Conservation (phyloP, 2,329 filamentous ascomycete genomes). For the Drechslerella coelobrocha region DNA sequence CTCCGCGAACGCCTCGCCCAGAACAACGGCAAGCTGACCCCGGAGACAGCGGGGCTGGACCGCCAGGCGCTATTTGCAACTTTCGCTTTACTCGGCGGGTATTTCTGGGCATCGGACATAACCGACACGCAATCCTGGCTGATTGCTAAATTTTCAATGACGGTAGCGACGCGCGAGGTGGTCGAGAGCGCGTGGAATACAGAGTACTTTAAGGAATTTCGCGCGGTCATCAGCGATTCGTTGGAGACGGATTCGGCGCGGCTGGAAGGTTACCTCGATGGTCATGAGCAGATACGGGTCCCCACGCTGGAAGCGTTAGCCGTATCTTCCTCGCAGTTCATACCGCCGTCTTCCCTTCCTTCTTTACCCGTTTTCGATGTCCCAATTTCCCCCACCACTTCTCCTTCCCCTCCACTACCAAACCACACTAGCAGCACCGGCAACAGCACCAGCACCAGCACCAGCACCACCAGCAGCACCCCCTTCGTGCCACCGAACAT, state of each 20-base stretch:
- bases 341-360: no score
- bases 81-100: conserved; percentile 28
- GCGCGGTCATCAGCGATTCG: conserved; percentile 21
- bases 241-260: conserved; percentile 8
- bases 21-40: not conserved
- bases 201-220: conserved; percentile 19
- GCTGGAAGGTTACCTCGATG: not conserved
- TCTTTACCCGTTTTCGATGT: no score
- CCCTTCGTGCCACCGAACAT: conserved; percentile 2
- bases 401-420: conserved; percentile 1
- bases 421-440: conserved; percentile 38
- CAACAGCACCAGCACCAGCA: not conserved
- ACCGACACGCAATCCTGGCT: conserved; percentile 31
- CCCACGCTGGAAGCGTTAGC: conserved; percentile 43
- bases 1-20: conserved; percentile 18
- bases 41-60: not conserved
- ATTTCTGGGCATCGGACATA: conserved; percentile 33
- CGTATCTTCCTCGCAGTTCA: conserved; percentile 52
- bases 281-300: not conserved
- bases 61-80: conserved; percentile 21
- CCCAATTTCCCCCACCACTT: no score
- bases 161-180: conserved; percentile 28
- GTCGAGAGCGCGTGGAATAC: conserved; percentile 14
- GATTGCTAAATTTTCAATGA: conserved; percentile 31
- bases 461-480: not conserved